Evolutionary conservation across 306 rosid species (phyloP).

Genomic region (Prunus mira): DNA sequence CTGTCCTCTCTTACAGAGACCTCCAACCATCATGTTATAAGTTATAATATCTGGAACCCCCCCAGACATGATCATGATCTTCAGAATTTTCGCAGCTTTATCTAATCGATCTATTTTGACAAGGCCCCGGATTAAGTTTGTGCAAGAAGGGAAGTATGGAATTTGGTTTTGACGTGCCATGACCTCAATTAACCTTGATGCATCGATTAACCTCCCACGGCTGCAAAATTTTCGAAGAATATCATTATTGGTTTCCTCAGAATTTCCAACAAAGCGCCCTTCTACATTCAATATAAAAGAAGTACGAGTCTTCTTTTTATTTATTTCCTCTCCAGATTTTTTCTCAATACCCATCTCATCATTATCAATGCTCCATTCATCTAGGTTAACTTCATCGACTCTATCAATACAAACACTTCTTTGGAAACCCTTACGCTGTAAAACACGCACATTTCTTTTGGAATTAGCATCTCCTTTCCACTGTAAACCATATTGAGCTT

Average conservation of each 20-base stretch:
- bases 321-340: constrained; percentile 30
- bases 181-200: constrained; percentile 62
- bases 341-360: constrained; percentile 20
- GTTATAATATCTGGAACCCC: constrained; percentile 79
- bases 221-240: constrained; percentile 59
- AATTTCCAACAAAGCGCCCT: constrained; percentile 52
- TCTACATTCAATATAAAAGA: constrained; percentile 38
- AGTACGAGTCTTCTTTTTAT: constrained; percentile 27
- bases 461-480: constrained; percentile 35
- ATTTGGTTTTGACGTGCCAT: constrained; percentile 77
- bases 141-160: constrained; percentile 67
- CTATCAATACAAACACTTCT: constrained; percentile 50
- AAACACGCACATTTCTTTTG: constrained; percentile 16
- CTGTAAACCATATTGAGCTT: constrained; percentile 22
- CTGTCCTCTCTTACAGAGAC: constrained; percentile 59
- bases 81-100: constrained; percentile 54
- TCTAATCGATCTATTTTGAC: constrained; percentile 40
- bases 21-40: constrained; percentile 68
- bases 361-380: constrained; percentile 32
- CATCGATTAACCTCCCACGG: constrained; percentile 52
- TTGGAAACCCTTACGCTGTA: constrained; percentile 35
- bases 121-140: constrained; percentile 71
- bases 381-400: constrained; percentile 41
- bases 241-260: constrained; percentile 53
- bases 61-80: constrained; percentile 72